Conservation (phyloP, 225 moss, liverwort and hornwort genomes). For the Climacium dendroides region DNA sequence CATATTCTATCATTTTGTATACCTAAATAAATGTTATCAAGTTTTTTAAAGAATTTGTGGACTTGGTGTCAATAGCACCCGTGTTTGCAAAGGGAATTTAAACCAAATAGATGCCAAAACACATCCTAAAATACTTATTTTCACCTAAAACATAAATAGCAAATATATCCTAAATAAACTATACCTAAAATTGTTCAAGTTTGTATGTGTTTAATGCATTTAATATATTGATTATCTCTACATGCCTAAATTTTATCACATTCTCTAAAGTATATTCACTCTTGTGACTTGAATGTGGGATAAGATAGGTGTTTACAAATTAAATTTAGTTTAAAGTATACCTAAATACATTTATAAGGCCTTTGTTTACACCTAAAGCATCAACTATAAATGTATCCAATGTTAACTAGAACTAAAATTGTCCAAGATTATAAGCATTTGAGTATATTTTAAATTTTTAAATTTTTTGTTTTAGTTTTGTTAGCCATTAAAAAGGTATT, state of each 20-base stretch:
- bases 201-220: neutral
- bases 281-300: neutral
- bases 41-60: neutral
- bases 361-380: neutral
- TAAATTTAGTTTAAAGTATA: neutral
- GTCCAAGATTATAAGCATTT: neutral
- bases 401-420: neutral
- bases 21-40: neutral
- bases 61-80: neutral
- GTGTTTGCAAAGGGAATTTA: neutral
- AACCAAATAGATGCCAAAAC: fast-evolving
- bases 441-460: neutral
- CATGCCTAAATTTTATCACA: neutral
- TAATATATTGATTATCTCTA: neutral
- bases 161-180: neutral
- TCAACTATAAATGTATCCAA: neutral
- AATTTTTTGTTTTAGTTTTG: neutral
- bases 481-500: neutral
- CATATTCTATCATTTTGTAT: neutral
- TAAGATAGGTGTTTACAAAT: neutral
- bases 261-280: neutral
- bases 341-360: neutral
- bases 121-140: fast-evolving
- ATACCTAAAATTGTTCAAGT: neutral
- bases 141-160: fast-evolving